Evolutionary conservation across 257 asterid genomes (phyloP).

Genomic region (Penstemon barbatus): DNA sequence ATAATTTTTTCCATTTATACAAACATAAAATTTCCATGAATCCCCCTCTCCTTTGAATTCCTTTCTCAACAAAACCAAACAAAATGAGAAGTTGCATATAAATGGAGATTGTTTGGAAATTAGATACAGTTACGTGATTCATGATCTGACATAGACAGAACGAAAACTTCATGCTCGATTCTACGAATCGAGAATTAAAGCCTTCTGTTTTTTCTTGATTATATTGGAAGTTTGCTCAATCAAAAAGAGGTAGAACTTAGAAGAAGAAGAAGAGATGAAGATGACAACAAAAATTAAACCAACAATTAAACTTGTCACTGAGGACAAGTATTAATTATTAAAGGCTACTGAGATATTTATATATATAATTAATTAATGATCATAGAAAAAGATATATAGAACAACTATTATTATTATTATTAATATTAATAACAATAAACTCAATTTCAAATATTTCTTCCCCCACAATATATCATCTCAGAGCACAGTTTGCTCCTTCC

Average conservation of each 20-base stretch:
- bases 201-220: too few species aligned
- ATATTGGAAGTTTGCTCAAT: too few species aligned
- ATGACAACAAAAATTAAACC: conserved; percentile 1
- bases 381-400: conserved; percentile 13
- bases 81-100: too few species aligned
- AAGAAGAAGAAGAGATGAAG: not conserved
- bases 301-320: conserved; percentile 27
- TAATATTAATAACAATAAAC: conserved; percentile 11
- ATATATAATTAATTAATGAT: conserved; percentile 12
- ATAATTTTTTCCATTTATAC: too few species aligned
- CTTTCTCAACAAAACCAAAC: too few species aligned
- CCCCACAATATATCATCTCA: not conserved
- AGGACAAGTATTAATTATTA: conserved; percentile 16
- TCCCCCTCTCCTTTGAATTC: too few species aligned
- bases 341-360: conserved; percentile 9
- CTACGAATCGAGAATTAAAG: too few species aligned
- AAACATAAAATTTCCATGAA: too few species aligned
- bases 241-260: not conserved
- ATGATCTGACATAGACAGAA: too few species aligned
- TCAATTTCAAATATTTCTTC: conserved; percentile 1
- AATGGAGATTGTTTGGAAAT: too few species aligned
- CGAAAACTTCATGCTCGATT: too few species aligned
- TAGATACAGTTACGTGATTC: too few species aligned
- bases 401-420: not conserved
- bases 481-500: not conserved